Percentiles rank a stretch among this genome's conserved stretches.
phyloP scores from a whole-genome alignment of 2,329 filamentous ascomycete genomes.

The Arthrinium puccinioides region DNA sequence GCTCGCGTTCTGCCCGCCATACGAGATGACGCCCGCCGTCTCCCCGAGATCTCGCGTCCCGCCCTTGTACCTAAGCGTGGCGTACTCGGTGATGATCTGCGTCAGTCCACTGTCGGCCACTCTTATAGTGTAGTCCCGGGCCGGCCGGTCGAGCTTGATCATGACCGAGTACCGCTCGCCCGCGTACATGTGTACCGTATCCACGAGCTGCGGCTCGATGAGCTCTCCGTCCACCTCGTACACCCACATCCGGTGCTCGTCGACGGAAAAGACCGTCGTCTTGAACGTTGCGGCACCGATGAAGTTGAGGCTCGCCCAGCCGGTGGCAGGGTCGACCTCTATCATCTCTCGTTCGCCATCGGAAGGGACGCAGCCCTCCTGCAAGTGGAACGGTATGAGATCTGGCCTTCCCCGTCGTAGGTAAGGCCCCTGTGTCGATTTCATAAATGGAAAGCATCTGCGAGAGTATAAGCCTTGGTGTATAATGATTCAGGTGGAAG shows the following conservation, averaged over 20 bases:
- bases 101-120: constrained; percentile 38
- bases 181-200: constrained; percentile 39
- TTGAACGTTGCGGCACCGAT: constrained; percentile 22
- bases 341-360: no score
- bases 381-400: no score
- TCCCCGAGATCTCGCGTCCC: constrained; percentile 14
- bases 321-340: no score
- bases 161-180: constrained; percentile 48
- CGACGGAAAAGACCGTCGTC: constrained; percentile 38
- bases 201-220: constrained; percentile 42
- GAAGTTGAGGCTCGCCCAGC: no score
- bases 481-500: no score
- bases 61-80: constrained; percentile 33
- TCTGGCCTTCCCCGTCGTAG: no score
- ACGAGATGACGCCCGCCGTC: constrained; percentile 31
- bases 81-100: constrained; percentile 49
- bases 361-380: no score
- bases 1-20: constrained; percentile 42
- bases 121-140: constrained; percentile 48
- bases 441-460: no score
- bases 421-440: no score
- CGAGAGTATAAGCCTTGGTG: no score
- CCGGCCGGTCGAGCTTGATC: constrained; percentile 35
- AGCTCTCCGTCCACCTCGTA: constrained; percentile 48
- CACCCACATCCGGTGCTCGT: constrained; percentile 45